phyloP scores from a whole-genome alignment of 352 stramenopile genomes.

The Globisporangium nunn region DNA sequence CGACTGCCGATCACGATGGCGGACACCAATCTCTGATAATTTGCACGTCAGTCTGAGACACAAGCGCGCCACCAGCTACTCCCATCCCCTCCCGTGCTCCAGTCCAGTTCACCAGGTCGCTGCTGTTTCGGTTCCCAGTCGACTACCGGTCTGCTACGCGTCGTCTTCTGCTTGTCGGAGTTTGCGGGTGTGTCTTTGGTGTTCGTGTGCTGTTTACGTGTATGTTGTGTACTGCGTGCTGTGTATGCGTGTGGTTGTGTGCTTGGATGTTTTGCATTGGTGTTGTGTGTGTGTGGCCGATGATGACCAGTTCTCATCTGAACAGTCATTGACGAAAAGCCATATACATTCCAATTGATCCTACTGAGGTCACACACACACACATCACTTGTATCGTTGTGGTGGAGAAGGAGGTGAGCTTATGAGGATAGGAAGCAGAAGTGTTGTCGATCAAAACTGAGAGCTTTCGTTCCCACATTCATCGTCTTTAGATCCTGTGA shows the following conservation, averaged over 20 bases:
- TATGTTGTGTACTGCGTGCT: neutral
- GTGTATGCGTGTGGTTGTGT: neutral
- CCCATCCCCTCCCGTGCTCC: neutral
- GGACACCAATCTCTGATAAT: slow-evolving; percentile 57
- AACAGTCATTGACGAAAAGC: slow-evolving; percentile 65
- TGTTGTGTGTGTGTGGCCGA: slow-evolving; percentile 23
- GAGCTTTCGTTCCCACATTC: neutral
- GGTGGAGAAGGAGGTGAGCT: neutral
- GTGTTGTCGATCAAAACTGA: neutral
- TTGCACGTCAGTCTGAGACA: slow-evolving; percentile 89
- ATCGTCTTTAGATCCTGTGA: neutral
- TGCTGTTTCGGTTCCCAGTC: neutral
- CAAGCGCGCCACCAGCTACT: slow-evolving; percentile 3
- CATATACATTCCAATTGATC: slow-evolving; percentile 85
- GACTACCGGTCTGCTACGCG: neutral
- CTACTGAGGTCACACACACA: slow-evolving; percentile 57
- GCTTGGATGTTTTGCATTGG: neutral
- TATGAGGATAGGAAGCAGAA: neutral
- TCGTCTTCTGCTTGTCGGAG: slow-evolving; percentile 17
- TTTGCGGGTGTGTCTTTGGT: slow-evolving; percentile 11
- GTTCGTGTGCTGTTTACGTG: slow-evolving; percentile 2
- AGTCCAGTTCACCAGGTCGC: neutral
- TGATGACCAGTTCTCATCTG: slow-evolving; percentile 76
- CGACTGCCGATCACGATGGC: slow-evolving; percentile 46
- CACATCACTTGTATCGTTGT: neutral